These are phyloP conservation scores for Leccinum sublutescens DNA, from an alignment of 768 basidiomycete species.

Conservation along the genomic window DNA sequence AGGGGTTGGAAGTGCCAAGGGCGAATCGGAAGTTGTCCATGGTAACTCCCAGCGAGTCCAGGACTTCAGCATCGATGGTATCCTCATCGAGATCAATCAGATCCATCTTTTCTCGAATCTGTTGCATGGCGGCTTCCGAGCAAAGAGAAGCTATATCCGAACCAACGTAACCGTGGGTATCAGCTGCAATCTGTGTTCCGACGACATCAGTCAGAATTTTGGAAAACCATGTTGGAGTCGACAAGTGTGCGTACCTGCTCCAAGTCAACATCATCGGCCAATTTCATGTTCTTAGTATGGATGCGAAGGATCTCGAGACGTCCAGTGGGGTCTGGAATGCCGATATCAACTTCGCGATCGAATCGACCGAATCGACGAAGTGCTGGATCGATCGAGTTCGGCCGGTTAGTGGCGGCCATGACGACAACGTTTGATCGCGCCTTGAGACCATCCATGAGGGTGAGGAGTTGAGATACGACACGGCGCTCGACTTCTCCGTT, in stretches of 20 bases:
- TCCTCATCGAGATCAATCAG: constrained; percentile 94
- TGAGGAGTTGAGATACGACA: constrained; percentile 96
- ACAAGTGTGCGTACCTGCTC: constrained; percentile 62
- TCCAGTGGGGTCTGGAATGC: constrained; percentile 98
- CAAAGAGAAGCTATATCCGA: constrained; percentile 97
- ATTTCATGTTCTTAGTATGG: constrained; percentile 99
- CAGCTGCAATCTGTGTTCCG: constrained; percentile 82
- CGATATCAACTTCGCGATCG: constrained; percentile 99
- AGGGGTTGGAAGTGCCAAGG: constrained; percentile 95
- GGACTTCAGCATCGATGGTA: constrained; percentile 98
- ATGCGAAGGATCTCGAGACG: constrained; percentile 98
- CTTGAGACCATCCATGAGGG: constrained; percentile 98
- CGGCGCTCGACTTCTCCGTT: constrained; percentile 99
- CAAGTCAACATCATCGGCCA: constrained; percentile 93
- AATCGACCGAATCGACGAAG: constrained; percentile 99
- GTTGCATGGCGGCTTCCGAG: constrained; percentile 99
- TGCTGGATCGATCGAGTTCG: constrained; percentile 99
- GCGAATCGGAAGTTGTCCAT: constrained; percentile 99
- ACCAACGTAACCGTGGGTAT: constrained; percentile 99
- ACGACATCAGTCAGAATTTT: constrained; percentile 6
- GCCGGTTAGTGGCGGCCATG: constrained; percentile 99
- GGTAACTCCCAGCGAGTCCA: constrained; percentile 97
- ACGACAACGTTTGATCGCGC: constrained; percentile 99
- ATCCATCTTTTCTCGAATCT: constrained; percentile 99
- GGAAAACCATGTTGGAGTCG: not conserved